Conservation (phyloP, 164 flowering plant genomes). For the Nymphaea colorata region DNA sequence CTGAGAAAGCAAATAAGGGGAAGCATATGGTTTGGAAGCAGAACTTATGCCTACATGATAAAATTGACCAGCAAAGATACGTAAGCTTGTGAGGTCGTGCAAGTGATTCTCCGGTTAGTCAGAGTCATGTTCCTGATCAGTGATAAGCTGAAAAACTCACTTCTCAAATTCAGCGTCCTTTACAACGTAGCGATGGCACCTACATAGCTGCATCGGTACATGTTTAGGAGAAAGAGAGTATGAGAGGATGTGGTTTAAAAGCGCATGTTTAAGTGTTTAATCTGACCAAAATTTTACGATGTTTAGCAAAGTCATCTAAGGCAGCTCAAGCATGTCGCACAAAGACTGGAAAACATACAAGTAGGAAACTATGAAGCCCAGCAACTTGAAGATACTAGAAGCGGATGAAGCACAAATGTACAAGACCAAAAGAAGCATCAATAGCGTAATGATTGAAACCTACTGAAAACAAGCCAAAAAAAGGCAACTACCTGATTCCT, state of each 20-base stretch:
- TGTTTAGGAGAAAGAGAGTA: too few species aligned
- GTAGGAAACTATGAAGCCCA: not conserved
- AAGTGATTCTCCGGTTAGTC: too few species aligned
- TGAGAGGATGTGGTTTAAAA: too few species aligned
- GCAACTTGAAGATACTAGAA: not conserved
- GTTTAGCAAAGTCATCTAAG: not conserved
- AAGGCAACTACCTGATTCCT: constrained; percentile 73
- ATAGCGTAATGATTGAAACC: not conserved
- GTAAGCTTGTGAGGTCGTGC: too few species aligned
- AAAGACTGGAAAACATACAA: not conserved
- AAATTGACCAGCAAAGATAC: too few species aligned
- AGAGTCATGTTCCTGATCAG: not conserved
- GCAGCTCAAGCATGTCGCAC: not conserved
- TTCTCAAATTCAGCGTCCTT: not conserved
- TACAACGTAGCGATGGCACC: too few species aligned
- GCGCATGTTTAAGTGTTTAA: too few species aligned
- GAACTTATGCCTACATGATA: too few species aligned
- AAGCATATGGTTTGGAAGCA: too few species aligned
- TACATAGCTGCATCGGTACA: too few species aligned
- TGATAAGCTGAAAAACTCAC: not conserved
- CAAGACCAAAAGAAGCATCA: not conserved
- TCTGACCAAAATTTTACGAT: too few species aligned
- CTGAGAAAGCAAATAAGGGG: too few species aligned
- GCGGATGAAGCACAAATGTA: not conserved
- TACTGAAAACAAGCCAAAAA: not conserved